phyloP scores from a whole-genome alignment of 2,329 filamentous ascomycete genomes.

The Sordariomycetes sp. region DNA sequence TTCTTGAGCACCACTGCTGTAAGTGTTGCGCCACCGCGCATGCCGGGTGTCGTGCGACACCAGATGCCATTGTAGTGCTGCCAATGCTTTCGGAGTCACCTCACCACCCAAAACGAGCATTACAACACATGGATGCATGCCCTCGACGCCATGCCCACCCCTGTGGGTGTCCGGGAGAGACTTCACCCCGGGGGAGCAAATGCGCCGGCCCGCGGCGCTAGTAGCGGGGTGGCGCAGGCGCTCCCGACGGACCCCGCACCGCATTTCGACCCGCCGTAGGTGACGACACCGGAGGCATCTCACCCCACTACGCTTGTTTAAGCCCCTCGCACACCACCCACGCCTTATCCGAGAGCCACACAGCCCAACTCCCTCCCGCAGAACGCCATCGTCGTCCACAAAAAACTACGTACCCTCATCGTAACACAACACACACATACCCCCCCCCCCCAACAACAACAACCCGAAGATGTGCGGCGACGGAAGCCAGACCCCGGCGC shows the following conservation, averaged over 20 bases:
- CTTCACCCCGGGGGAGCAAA: too few relatives aligned
- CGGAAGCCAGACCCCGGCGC: not conserved
- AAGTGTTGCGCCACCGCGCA: not conserved
- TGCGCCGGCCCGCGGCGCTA: too few relatives aligned
- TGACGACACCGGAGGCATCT: not conserved
- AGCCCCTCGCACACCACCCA: not conserved
- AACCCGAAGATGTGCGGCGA: conserved; percentile 1
- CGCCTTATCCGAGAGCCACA: not conserved
- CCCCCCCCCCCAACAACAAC: too few relatives aligned
- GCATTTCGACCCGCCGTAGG: not conserved
- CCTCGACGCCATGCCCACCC: too few relatives aligned
- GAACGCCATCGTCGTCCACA: not conserved
- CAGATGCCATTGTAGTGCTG: too few relatives aligned
- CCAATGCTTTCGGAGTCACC: too few relatives aligned
- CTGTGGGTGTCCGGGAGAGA: too few relatives aligned
- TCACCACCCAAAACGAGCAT: too few relatives aligned
- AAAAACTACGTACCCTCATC: not conserved
- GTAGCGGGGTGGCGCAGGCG: not conserved
- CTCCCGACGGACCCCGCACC: not conserved
- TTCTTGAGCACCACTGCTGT: not conserved
- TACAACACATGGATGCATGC: too few relatives aligned
- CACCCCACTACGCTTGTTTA: not conserved
- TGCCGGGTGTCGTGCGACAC: too few relatives aligned
- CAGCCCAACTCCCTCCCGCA: not conserved
- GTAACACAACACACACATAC: not conserved